Percentiles rank a stretch among this genome's conserved stretches.
phyloP scores from a whole-genome alignment of 164 flowering plant genomes.

The Warburgia ugandensis region DNA sequence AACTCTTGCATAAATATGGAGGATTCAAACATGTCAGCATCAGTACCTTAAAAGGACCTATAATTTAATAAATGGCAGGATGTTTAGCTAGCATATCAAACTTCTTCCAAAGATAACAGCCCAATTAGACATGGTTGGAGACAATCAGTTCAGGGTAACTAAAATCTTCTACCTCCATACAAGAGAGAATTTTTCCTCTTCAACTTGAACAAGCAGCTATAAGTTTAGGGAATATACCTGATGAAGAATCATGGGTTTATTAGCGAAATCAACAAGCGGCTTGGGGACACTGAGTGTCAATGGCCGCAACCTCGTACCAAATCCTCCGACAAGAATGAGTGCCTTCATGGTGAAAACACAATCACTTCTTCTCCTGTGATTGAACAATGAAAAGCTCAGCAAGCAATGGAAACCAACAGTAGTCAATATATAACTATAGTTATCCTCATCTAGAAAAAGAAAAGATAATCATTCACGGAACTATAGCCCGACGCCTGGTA shows the following conservation, averaged over 20 bases:
- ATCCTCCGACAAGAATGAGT: constrained; percentile 20
- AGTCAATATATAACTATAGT: neutral
- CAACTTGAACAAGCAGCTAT: neutral
- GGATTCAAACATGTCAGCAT: too few relatives aligned
- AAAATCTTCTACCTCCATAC: too few relatives aligned
- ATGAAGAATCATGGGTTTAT: constrained; percentile 23
- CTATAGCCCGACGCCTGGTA: neutral
- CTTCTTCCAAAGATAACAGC: too few relatives aligned
- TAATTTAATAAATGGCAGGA: too few relatives aligned
- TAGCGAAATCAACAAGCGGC: constrained; percentile 21
- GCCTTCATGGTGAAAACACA: constrained; percentile 20
- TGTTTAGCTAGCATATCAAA: neutral
- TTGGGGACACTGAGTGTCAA: constrained; percentile 21
- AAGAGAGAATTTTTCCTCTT: neutral
- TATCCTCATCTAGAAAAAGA: neutral
- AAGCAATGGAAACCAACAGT: constrained; percentile 1
- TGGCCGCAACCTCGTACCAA: constrained; percentile 20
- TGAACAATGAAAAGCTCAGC: constrained; percentile 11
- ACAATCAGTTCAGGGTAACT: too few relatives aligned
- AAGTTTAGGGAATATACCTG: constrained; percentile 9
- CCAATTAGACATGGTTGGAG: too few relatives aligned
- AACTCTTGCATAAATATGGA: too few relatives aligned
- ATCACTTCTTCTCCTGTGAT: constrained; percentile 22
- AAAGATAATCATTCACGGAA: constrained; percentile 2
- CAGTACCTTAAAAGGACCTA: too few relatives aligned